phyloP scores from a whole-genome alignment of 2,329 filamentous ascomycete species.

The Aspergillus pseudoglaucus region DNA sequence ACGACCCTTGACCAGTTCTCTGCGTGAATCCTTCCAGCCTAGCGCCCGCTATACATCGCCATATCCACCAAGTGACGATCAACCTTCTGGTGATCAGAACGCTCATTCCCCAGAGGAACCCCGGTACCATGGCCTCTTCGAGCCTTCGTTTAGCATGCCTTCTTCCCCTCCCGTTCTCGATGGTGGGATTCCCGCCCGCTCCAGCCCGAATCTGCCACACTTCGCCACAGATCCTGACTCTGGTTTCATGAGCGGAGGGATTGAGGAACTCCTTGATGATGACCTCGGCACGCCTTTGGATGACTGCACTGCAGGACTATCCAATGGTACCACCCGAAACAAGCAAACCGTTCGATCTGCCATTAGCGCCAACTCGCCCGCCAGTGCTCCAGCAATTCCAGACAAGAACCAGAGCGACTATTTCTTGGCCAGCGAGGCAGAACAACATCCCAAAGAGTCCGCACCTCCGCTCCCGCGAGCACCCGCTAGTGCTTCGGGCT shows the following conservation, averaged over 20 bases:
- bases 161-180: constrained; percentile 82
- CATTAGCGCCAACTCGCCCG: constrained; percentile 22
- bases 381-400: constrained; percentile 13
- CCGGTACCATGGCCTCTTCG: constrained; percentile 45
- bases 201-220: constrained; percentile 68
- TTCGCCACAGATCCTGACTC: constrained; percentile 59
- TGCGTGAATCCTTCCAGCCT: constrained; percentile 56
- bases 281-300: constrained; percentile 33
- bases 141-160: constrained; percentile 74
- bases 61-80: constrained; percentile 33
- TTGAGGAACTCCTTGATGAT: constrained; percentile 64
- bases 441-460: constrained; percentile 16
- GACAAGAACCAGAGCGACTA: constrained; percentile 14
- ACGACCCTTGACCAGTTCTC: constrained; percentile 44
- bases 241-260: constrained; percentile 75
- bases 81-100: constrained; percentile 38
- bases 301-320: constrained; percentile 12
- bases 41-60: constrained; percentile 33
- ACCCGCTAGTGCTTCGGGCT: constrained; percentile 22
- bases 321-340: constrained; percentile 12
- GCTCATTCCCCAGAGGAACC: constrained; percentile 45
- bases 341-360: constrained; percentile 18
- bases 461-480: constrained; percentile 18
- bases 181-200: constrained; percentile 58
- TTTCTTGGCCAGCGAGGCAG: constrained; percentile 14